Evolutionary conservation across 1,139 yeast genomes (phyloP).

Genomic region (Pneumocystis wakefieldiae): DNA sequence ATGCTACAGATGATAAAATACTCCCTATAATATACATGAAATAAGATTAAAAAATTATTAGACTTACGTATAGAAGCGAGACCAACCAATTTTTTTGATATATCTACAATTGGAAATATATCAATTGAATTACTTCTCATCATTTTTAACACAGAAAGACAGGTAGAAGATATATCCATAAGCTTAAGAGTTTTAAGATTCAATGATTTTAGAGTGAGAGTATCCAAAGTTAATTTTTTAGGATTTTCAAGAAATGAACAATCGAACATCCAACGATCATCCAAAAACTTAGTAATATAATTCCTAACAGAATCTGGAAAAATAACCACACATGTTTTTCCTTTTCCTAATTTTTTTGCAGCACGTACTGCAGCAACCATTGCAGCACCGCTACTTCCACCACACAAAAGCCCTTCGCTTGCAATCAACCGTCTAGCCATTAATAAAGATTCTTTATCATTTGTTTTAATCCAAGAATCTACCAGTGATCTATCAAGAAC

Average conservation of each 20-base stretch:
- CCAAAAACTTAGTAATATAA: conserved; percentile 74
- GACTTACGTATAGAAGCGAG: too few species aligned
- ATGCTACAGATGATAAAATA: too few species aligned
- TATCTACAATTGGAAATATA: too few species aligned
- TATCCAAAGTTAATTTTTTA: too few species aligned
- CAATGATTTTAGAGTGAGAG: too few species aligned
- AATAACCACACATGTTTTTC: conserved; percentile 50
- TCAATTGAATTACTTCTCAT: too few species aligned
- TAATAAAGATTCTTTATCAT: conserved; percentile 65
- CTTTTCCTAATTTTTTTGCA: conserved; percentile 39
- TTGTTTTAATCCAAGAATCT: conserved; percentile 77
- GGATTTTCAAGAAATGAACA: conserved; percentile 40
- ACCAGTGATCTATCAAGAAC: conserved; percentile 54
- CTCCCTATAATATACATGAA: too few species aligned
- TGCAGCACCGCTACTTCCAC: conserved; percentile 80
- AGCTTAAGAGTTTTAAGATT: too few species aligned
- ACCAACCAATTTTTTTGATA: too few species aligned
- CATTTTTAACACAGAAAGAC: too few species aligned
- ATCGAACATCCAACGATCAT: conserved; percentile 80
- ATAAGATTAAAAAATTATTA: too few species aligned
- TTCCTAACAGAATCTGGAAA: conserved; percentile 84
- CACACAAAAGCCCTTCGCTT: conserved; percentile 77
- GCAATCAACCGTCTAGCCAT: conserved; percentile 70
- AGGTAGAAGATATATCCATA: too few species aligned
- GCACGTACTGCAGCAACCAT: conserved; percentile 67